Percentiles rank a stretch among this genome's conserved stretches.
phyloP scores from a whole-genome alignment of 2,329 filamentous ascomycete species.

The Acrodontium crateriforme region DNA sequence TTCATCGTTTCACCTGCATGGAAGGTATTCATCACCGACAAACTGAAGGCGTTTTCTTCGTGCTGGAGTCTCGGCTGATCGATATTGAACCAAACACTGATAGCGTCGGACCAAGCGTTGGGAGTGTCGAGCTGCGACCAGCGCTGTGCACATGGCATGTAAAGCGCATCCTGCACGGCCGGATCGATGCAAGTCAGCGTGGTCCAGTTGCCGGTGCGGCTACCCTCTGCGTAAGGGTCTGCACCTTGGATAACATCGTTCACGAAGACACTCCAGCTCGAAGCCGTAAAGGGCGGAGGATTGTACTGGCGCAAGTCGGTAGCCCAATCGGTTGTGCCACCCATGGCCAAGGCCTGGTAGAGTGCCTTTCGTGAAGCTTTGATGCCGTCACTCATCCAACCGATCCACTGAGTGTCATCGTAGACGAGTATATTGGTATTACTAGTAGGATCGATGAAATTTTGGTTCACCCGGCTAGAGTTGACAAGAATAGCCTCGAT shows the following conservation, averaged over 20 bases:
- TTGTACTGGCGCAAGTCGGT: constrained; percentile 12
- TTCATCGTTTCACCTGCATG: too few species aligned
- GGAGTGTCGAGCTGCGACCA: neutral
- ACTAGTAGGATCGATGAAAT: constrained; percentile 1
- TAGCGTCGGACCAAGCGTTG: neutral
- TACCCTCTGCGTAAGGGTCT: neutral
- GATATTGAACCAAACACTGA: neutral
- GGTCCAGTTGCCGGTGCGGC: neutral
- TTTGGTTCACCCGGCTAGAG: neutral
- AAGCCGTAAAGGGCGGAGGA: neutral
- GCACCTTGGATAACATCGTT: neutral
- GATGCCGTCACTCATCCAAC: constrained; percentile 12
- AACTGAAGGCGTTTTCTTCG: too few species aligned
- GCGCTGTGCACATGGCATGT: neutral
- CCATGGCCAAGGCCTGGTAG: constrained; percentile 17
- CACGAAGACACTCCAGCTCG: neutral
- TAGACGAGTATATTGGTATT: constrained; percentile 7
- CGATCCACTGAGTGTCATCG: constrained; percentile 10
- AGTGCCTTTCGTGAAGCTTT: constrained; percentile 10
- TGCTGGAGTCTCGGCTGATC: too few species aligned
- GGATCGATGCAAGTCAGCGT: neutral
- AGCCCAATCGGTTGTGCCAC: constrained; percentile 25
- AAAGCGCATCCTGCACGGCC: neutral
- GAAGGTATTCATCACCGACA: too few species aligned
- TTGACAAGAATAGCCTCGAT: constrained; percentile 17